A percentile compares a stretch with the other conserved stretches of the same genome.
Conservation (phyloP, 257 asterid species). For the Ilex asprella region DNA sequence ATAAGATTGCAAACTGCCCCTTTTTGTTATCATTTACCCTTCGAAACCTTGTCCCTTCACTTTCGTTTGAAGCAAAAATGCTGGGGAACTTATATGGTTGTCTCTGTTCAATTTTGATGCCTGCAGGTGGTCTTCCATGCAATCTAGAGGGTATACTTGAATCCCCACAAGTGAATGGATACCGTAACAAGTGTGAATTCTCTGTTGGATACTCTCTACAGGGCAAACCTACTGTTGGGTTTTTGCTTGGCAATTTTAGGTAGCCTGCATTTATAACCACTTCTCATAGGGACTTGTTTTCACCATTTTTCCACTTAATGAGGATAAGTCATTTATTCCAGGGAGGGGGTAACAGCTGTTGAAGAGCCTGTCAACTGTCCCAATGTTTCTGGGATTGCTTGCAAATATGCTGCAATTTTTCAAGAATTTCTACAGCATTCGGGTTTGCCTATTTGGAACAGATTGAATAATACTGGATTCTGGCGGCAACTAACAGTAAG, state of each 20-base stretch:
- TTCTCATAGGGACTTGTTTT: conserved; percentile 3
- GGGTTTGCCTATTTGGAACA: conserved; percentile 75
- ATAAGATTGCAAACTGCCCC: background rate
- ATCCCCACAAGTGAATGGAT: conserved; percentile 77
- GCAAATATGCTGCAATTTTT: conserved; percentile 70
- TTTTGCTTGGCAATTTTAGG: conserved; percentile 97
- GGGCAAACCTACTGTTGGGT: conserved; percentile 85
- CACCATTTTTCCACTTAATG: conserved; percentile 4
- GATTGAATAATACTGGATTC: conserved; percentile 89
- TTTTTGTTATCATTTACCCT: background rate
- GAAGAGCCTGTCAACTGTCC: conserved; percentile 91
- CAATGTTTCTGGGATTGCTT: conserved; percentile 67
- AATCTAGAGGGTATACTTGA: conserved; percentile 73
- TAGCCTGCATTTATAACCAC: conserved; percentile 13
- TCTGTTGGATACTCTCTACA: conserved; percentile 86
- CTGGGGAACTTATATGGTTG: background rate
- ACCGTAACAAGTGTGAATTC: conserved; percentile 96
- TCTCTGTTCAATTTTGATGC: background rate
- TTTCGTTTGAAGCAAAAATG: background rate
- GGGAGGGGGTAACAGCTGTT: conserved; percentile 99
- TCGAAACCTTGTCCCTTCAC: no score
- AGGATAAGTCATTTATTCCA: conserved; percentile 17
- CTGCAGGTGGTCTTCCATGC: conserved; percentile 96
- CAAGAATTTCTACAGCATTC: conserved; percentile 77
- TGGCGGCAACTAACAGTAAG: conserved; percentile 98